A percentile compares a stretch with the other conserved stretches of the same genome.
These are phyloP conservation scores for Cyberlindnera maritima DNA, from an alignment of 805 yeast species.

Conservation along the genomic window DNA sequence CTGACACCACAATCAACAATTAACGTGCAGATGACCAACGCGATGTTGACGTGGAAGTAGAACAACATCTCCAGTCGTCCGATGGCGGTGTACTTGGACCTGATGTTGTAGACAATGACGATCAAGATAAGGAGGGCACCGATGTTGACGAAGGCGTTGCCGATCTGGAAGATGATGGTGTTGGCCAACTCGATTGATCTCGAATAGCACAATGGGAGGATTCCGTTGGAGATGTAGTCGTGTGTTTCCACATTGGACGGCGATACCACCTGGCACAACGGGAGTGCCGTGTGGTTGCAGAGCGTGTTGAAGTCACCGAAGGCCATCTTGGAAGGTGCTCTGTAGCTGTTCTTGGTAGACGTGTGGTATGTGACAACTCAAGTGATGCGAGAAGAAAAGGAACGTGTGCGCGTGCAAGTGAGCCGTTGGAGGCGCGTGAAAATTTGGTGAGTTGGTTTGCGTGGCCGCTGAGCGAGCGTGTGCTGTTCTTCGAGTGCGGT, in stretches of 20 bases:
- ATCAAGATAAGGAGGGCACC: conserved; percentile 63
- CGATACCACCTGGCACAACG: conserved; percentile 74
- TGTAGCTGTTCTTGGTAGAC: neutral
- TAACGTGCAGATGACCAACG: conserved; percentile 60
- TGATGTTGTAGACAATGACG: conserved; percentile 71
- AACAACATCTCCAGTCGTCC: conserved; percentile 85
- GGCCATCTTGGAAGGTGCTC: conserved; percentile 38
- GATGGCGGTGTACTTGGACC: conserved; percentile 89
- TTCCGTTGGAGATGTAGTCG: conserved; percentile 47
- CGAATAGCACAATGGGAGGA: conserved; percentile 78
- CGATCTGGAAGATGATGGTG: conserved; percentile 85
- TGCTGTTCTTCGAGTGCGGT: neutral
- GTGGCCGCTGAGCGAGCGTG: too few species aligned
- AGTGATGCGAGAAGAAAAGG: neutral
- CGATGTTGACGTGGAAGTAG: conserved; percentile 59
- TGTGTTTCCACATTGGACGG: conserved; percentile 37
- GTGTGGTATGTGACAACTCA: neutral
- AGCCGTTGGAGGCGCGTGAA: neutral
- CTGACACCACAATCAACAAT: conserved; percentile 91
- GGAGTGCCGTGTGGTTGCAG: conserved; percentile 69
- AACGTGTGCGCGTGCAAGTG: neutral
- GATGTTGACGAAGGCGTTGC: conserved; percentile 82
- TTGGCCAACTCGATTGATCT: conserved; percentile 85
- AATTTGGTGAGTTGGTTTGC: neutral
- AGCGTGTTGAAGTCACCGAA: conserved; percentile 63